Evolutionary conservation across 2,329 filamentous ascomycete genomes (phyloP).

Genomic region (Ascosphaera pollenicola): DNA sequence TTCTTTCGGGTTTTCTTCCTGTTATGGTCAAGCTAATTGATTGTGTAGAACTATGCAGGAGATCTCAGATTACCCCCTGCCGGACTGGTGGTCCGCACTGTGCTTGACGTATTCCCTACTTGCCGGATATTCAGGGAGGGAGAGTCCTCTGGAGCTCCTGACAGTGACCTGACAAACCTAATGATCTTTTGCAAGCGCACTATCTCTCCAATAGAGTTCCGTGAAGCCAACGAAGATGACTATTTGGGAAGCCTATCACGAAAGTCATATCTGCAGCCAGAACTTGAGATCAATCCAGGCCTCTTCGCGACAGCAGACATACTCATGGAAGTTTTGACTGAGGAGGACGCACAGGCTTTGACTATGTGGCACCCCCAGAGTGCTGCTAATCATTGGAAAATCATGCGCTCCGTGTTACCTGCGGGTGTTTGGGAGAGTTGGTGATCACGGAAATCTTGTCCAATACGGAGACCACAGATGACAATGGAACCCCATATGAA

Average conservation of each 20-base stretch:
- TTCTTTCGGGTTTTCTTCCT: background rate
- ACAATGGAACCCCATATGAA: too few species aligned
- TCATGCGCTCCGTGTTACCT: constrained; percentile 75
- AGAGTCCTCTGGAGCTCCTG: constrained; percentile 28
- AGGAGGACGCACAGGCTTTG: constrained; percentile 39
- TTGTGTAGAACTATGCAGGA: constrained; percentile 71
- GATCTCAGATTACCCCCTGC: constrained; percentile 61
- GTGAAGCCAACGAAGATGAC: constrained; percentile 40
- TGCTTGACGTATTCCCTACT: constrained; percentile 59
- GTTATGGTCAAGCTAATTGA: constrained; percentile 5
- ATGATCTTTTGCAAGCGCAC: constrained; percentile 77
- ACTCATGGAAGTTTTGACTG: constrained; percentile 18
- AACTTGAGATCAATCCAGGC: constrained; percentile 38
- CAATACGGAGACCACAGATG: too few species aligned
- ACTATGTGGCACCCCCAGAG: constrained; percentile 51
- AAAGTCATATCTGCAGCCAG: constrained; percentile 46
- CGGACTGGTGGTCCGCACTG: constrained; percentile 59
- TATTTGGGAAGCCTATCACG: constrained; percentile 51
- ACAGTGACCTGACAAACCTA: constrained; percentile 76
- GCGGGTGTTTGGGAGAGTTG: constrained; percentile 66
- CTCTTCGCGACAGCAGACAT: constrained; percentile 22
- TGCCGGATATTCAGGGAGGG: constrained; percentile 82
- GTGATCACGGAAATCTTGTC: too few species aligned
- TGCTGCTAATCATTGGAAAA: constrained; percentile 67
- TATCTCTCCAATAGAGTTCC: constrained; percentile 36